Base-by-base conservation (phyloP, 2,329 filamentous ascomycete genomes). In the Nectriaceae sp. region DNA sequence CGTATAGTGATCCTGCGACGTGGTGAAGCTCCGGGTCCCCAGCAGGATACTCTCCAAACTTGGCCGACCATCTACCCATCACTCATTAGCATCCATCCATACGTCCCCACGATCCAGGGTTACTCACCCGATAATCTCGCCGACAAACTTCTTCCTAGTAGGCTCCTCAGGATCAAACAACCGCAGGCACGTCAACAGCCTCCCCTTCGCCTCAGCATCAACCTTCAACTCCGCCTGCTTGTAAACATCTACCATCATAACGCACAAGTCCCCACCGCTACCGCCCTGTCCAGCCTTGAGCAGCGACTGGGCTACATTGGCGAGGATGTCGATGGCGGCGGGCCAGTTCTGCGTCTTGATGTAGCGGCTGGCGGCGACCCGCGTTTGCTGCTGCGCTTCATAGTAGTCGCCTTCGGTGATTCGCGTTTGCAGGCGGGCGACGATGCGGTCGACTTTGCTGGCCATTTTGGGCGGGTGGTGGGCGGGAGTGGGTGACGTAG, bases 311-410 rank as follows among this genome's bases (percentile, higher is more conserved):
- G 93, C 88, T 54, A 96, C 94, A 56, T 82, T 87, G 69, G 83
- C 87, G 56, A 99, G 81, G 56, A 97, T 88, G 59, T 96, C 89
- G 67, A 91, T 87, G 40, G 95, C 94, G 11, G 90, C 87, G 59
- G 79, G 70, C 81, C 89, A 97, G 79, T 93, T 93, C 53, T 82
- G 76, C 37, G 87, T 80, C 75, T 97, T 97, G 69, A 93, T 85
- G 75, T 99, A 96, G 49, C 95, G 91, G 33, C 90, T 88, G 52
- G 92, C 92, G 60, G 97, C 93, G 46, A 97, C 92, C 54, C 94
- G 90, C 58, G 96, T 90, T 76, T 99, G 94, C 72, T 99, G 94
- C 74, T 97, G 93, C 49, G 94, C 94, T 80, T 99, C 94, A 76
- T 99, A 99, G 79, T 84, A 97, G 68, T 94, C 87, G 64, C 92